Evolutionary conservation across 768 basidiomycete genomes (phyloP).

Genomic region (Suillus lakei): DNA sequence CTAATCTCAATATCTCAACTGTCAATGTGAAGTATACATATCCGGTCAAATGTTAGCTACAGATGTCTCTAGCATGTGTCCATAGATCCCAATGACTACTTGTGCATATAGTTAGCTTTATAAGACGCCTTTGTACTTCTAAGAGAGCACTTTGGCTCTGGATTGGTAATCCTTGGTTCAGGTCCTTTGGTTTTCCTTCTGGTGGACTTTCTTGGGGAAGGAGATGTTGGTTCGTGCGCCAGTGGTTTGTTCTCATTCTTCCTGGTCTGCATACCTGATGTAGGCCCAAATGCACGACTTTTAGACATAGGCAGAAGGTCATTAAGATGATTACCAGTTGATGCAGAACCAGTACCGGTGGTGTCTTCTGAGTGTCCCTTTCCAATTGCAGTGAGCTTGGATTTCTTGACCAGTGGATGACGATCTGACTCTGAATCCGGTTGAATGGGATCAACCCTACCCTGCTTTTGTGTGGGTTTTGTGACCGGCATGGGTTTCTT

Average conservation of each 20-base stretch:
- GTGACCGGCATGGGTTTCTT: no score
- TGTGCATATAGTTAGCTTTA: background rate
- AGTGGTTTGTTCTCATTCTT: no score
- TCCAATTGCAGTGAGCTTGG: background rate
- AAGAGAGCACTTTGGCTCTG: background rate
- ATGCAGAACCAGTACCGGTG: background rate
- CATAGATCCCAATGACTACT: background rate
- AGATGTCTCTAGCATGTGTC: background rate
- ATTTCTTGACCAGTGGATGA: background rate
- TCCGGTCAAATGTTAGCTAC: background rate
- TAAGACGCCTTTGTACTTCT: background rate
- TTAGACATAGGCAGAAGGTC: no score
- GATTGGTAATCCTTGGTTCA: background rate
- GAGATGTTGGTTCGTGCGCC: no score
- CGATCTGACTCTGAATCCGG: background rate
- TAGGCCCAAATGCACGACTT: no score
- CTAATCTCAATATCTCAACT: no score
- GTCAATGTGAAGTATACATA: no score
- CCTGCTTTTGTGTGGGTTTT: background rate
- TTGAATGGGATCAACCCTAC: background rate
- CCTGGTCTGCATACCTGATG: no score
- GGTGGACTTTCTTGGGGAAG: no score
- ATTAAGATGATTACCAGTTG: background rate
- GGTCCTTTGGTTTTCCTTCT: background rate
- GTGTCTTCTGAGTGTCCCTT: background rate